Evolutionary conservation across 176 grass and related monocot genomes (phyloP), one percentile per base, ranked within the genome.

Genomic region (Phoenix dactylifera): DNA sequence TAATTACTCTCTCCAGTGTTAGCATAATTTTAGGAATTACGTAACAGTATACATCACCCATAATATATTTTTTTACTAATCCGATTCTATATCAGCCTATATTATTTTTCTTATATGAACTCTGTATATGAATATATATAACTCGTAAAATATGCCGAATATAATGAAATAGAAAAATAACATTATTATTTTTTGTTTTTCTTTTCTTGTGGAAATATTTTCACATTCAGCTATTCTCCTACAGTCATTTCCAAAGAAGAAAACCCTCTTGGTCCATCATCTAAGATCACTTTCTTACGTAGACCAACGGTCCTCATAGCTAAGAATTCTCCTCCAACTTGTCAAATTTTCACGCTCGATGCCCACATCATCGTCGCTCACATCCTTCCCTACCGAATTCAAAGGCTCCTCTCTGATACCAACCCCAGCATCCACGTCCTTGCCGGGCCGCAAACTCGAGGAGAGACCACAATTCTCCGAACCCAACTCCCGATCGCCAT

Each of bases 321-420:
- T 63, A 98, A 83, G 74, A 88, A 98, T 15, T 78, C 67, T 16
- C 87, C 81, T 14, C 49, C 30, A 35, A 6, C 72, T 79, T 78
- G 71, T 85, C 82, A 98, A 81, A 74, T 87, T 89, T 56, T 92
- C 84, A 62, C 92, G 89, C 74, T 82, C 67, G 80, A 94, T 78
- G 58, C 24, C 29, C 18, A 73, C 63, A 63, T 79, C 84, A 22
- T 55, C 2, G 59, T 79, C 62, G 63, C 50, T 80, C 24, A 4
- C 72, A 62, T 78, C 62, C 5, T 61, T 74, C 70, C 81, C 67
- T n/a, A 15, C 77, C 29, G 75, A 49, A 5, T 71, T 52, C 93
- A 84, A 89, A 65, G 65, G 79, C 58, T 72, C 74, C 6, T 70
- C 55, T 59, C 70, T 68, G 50, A 78, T 82, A 54, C 35, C 77